Percentiles rank a stretch among this genome's conserved stretches.
Conservation (phyloP, 257 asterid genomes). For the Prunella vulgaris region DNA sequence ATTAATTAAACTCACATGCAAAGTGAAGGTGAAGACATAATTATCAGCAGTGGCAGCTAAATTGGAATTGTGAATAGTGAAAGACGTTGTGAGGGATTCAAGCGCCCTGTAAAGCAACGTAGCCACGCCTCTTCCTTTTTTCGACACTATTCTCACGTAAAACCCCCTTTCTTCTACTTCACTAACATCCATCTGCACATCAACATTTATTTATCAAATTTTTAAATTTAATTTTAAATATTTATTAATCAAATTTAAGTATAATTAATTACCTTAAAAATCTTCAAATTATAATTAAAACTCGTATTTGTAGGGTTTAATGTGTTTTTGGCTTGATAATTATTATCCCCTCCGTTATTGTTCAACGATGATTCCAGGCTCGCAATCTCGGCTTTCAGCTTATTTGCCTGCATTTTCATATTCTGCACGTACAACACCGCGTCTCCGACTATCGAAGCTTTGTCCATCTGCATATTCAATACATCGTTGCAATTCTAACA, state of each 20-base stretch:
- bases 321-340: conserved; percentile 8
- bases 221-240: no score
- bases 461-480: conserved; percentile 57
- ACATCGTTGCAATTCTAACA: neutral
- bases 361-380: conserved; percentile 36
- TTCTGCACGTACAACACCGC: conserved; percentile 62
- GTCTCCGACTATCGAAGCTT: conserved; percentile 81
- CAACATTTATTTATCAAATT: neutral
- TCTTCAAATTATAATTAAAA: conserved; percentile 26
- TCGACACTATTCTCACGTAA: conserved; percentile 45
- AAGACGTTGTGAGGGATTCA: conserved; percentile 48
- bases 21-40: conserved; percentile 58
- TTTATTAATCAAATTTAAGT: neutral
- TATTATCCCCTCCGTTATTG: neutral
- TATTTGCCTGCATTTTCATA: conserved; percentile 53
- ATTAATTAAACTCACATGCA: conserved; percentile 38
- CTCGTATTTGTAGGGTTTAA: conserved; percentile 11
- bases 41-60: conserved; percentile 36
- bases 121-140: conserved; percentile 54
- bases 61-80: conserved; percentile 48
- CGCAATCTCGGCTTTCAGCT: conserved; percentile 54
- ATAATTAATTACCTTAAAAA: conserved; percentile 38
- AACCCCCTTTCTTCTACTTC: conserved; percentile 54
- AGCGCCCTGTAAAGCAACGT: conserved; percentile 46
- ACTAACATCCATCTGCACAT: conserved; percentile 57